Percentiles rank a stretch among this genome's conserved stretches.
These are phyloP conservation scores for Buxus sempervirens DNA, from an alignment of 164 flowering plant species.

Conservation along the genomic window DNA sequence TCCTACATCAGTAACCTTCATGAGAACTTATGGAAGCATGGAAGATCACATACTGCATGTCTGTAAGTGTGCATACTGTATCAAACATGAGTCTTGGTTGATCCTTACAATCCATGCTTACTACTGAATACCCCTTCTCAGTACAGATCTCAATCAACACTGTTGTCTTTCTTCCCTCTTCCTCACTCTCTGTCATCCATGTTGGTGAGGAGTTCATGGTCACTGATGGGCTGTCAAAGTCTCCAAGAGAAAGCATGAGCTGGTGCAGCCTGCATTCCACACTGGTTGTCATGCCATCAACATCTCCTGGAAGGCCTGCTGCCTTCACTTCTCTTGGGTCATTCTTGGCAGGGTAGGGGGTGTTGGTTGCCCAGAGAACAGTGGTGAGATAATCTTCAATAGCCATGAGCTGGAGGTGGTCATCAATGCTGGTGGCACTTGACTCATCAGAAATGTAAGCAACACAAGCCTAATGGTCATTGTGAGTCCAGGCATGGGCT, in stretches of 20 bases:
- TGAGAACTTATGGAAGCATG: constrained; percentile 50
- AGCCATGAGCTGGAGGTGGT: constrained; percentile 45
- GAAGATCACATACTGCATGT: constrained; percentile 68
- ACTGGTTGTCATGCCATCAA: constrained; percentile 26
- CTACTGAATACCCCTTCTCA: constrained; percentile 61
- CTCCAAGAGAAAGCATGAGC: constrained; percentile 56
- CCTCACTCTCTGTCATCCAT: constrained; percentile 9
- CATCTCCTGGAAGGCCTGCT: constrained; percentile 25
- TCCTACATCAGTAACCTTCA: too few relatives aligned
- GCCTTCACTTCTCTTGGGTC: constrained; percentile 34
- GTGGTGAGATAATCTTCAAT: constrained; percentile 57
- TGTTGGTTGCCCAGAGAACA: constrained; percentile 39
- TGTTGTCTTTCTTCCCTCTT: constrained; percentile 16
- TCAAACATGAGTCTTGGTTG: constrained; percentile 65
- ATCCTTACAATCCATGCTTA: constrained; percentile 50
- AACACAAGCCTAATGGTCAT: constrained; percentile 56
- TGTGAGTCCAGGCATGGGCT: constrained; percentile 88
- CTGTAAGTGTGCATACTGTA: constrained; percentile 67
- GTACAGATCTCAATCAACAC: constrained; percentile 51
- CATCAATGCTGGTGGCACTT: constrained; percentile 37
- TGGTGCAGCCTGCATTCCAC: constrained; percentile 72
- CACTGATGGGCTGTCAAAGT: constrained; percentile 37
- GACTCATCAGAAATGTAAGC: constrained; percentile 51
- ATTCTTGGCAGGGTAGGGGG: not conserved
- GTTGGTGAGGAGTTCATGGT: constrained; percentile 7